A percentile compares a stretch with the other conserved stretches of the same genome.
Conservation (phyloP, 805 yeast genomes). For the Candida dajiaensis region DNA sequence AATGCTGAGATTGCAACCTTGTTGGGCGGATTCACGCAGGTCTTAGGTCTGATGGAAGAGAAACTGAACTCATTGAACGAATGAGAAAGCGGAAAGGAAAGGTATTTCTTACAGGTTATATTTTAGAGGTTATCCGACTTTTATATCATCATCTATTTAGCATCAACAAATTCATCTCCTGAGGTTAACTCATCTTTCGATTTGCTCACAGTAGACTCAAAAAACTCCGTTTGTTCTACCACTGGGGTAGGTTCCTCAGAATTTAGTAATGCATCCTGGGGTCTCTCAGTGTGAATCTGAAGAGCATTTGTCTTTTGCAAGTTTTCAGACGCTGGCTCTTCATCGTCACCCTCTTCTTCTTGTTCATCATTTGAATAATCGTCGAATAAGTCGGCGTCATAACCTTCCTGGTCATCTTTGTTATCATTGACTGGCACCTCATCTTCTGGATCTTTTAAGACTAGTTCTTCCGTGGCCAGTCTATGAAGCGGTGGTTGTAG, state of each 20-base stretch:
- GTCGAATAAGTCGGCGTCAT: conserved; percentile 10
- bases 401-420: conserved; percentile 1
- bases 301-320: conserved; percentile 5
- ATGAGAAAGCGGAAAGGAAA: conserved; percentile 1
- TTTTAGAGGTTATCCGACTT: neutral
- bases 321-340: neutral
- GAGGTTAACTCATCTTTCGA: neutral
- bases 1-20: conserved; percentile 21
- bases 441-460: neutral
- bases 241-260: conserved; percentile 13
- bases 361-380: conserved; percentile 15
- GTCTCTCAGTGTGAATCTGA: conserved; percentile 12
- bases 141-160: neutral
- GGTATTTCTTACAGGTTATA: neutral
- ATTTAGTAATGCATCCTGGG: conserved; percentile 11
- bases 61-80: conserved; percentile 21
- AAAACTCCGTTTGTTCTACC: neutral
- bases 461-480: neutral
- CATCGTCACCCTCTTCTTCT: conserved; percentile 6
- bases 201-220: neutral
- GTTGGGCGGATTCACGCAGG: conserved; percentile 15
- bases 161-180: neutral
- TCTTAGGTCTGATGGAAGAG: conserved; percentile 27
- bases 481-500: neutral
- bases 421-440: neutral